Base-by-base conservation (phyloP, 192 early-diverging fungal species). In the Podila verticillata region DNA sequence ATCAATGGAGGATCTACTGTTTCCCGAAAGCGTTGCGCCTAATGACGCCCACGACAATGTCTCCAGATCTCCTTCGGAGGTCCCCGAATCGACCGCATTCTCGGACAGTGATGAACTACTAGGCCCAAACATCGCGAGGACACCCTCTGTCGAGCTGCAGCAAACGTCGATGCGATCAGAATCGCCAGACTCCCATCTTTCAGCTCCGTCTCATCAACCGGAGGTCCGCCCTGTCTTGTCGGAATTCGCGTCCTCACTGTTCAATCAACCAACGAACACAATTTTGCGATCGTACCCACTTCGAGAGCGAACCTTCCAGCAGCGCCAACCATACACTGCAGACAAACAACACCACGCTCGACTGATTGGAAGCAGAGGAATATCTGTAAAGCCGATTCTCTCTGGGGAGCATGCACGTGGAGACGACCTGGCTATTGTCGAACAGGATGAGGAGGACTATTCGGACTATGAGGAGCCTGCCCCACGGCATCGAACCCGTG, bases 291-390 rank as follows among this genome's bases (percentile, higher is more conserved):
- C 65, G 13, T 74, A 74, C 44, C 72, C 72, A 2, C 59, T 74
- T 1, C 24, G 72, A 36, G 58, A 66, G 36, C 72, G 72, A 22
- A 74, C 72, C n/a, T 65, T 74, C 22, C 64, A 74, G 35, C 72
- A 74, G 36, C 64, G 59, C 1, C 54, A 56, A 24, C 72, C 72
- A 12, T 74, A 74, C 48, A 74, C 72, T 13, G 72, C 62, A 8
- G 72, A 74, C 65, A 74, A 74, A 31, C 72, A 74, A 15, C 64
- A 66, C 7, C 72, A 74, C 35, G 72, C 72, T 61, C 49, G 58
- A 57, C 44, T 66, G 9, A 74, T 66, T 24, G 36, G 65, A 61
- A 62, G 54, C 35, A 7, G 62, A 61, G 34, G 32, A 3, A 44
- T 12, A 29, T 56, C 59, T n/a, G 5, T 7, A 8, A 62, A 28